These are phyloP conservation scores for Linnemannia exigua DNA, from an alignment of 192 early-diverging fungal genomes.

Conservation along the genomic window DNA sequence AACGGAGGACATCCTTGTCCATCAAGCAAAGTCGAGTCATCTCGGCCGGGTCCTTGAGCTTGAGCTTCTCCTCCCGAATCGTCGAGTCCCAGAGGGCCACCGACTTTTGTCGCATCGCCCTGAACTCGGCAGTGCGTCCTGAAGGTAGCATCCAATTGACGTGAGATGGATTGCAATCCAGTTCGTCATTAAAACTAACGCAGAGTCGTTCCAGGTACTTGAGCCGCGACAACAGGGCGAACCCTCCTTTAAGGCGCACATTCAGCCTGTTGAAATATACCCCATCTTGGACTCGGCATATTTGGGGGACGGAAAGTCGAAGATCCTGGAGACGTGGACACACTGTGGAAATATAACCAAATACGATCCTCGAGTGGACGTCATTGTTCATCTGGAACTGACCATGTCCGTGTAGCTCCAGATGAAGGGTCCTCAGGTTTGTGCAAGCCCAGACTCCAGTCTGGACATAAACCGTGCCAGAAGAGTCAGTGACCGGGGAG, in stretches of 20 bases:
- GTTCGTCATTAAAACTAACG: background rate
- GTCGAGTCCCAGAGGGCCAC: background rate
- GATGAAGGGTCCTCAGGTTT: background rate
- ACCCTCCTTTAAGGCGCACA: background rate
- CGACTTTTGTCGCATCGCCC: background rate
- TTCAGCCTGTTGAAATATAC: background rate
- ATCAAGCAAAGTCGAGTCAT: background rate
- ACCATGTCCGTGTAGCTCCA: background rate
- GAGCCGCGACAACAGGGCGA: background rate
- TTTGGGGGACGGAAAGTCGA: background rate
- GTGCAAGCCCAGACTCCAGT: background rate
- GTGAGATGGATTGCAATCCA: background rate
- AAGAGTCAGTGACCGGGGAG: background rate
- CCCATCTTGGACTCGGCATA: background rate
- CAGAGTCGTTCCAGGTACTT: background rate
- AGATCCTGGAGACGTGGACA: conserved; percentile 1
- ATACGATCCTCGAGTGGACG: background rate
- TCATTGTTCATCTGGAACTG: background rate
- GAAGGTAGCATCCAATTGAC: background rate
- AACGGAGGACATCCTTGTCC: conserved; percentile 2
- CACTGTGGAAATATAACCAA: background rate
- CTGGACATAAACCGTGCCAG: background rate
- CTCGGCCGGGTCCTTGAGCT: background rate
- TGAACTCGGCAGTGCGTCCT: background rate
- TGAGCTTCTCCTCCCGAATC: background rate